Base-by-base conservation (phyloP, 2,329 filamentous ascomycete species). In the Neofusicoccum umdonicola region DNA sequence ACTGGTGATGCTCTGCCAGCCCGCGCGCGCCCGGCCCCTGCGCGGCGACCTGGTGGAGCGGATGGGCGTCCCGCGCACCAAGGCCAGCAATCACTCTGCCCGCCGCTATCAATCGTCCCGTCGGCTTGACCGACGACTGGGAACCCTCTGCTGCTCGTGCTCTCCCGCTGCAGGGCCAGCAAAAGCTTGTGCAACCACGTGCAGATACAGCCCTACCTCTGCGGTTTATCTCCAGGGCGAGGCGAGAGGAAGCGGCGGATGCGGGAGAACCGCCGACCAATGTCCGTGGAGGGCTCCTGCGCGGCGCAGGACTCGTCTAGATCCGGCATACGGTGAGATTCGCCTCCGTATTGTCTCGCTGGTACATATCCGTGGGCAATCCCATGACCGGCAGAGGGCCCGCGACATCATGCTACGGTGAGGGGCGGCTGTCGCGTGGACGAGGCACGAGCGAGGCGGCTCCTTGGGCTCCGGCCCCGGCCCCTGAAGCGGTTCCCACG, bases 171-270 rank as follows among this genome's bases (percentile, higher is more conserved):
- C 39, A 34, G 39, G 45, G 56, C 56, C 4, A 35, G n/a, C 15
- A 7, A 60, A 47, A 35, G 42, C 42, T 52, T 60, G 56, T 47
- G 42, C 56, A 22, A 60, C 56, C 39, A 60, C 42, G 56, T 60
- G 56, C 56, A 34, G 56, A 19, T 42, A 45, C 54, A 44, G 41
- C 39, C 54, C 35, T 31, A 45, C 15, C 19, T 12, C 17, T 37
- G 9, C n/a, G 12, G 4, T 8, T 35, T 31, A 22, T 39, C 17
- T 13, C 34, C 17, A 13, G 13, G 8, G 48, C 6, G 19, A 34
- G 9, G 27, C 13, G 48, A 35, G 13, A 31, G 27, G 11, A 5
- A 35, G 47, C 47, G 47, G 27, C 22, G 47, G 9, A 13, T 45
- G 19, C 35, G 52, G 4, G 54, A 37, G 8, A 47, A 60, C 17